Conservation (phyloP, 768 basidiomycete species). For the Lactifluus piperatus region DNA sequence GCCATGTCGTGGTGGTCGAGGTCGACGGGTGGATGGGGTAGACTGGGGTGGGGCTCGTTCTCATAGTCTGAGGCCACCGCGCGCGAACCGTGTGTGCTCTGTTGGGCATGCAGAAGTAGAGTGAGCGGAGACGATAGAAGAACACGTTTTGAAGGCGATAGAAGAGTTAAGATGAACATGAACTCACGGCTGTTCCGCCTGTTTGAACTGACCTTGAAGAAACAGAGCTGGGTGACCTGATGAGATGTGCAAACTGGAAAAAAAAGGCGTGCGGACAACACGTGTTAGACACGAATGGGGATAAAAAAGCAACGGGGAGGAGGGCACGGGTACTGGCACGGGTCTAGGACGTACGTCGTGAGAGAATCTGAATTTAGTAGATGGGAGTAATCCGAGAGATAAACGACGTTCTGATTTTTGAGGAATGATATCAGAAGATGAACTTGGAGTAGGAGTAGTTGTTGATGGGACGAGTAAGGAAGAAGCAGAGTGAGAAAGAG, state of each 20-base stretch:
- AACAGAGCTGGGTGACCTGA: slow-evolving; percentile 17
- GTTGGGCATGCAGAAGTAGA: neutral
- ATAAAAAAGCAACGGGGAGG: slow-evolving; percentile 21
- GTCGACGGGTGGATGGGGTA: slow-evolving; percentile 15
- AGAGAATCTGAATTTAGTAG: slow-evolving; percentile 29
- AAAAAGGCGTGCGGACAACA: slow-evolving; percentile 24
- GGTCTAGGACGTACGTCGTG: slow-evolving; percentile 29
- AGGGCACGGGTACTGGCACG: slow-evolving; percentile 7
- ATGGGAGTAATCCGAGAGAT: slow-evolving; percentile 28
- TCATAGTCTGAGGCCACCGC: slow-evolving; percentile 19
- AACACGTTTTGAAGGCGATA: slow-evolving; percentile 8
- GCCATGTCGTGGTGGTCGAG: slow-evolving; percentile 19
- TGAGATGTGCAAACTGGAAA: slow-evolving; percentile 21
- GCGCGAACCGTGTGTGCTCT: slow-evolving; percentile 22
- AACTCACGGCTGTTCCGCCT: slow-evolving; percentile 16
- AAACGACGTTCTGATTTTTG: slow-evolving; percentile 21
- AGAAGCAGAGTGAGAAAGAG: slow-evolving; percentile 5
- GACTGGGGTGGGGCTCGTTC: slow-evolving; percentile 13
- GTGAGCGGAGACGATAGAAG: neutral
- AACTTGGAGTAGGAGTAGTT: slow-evolving; percentile 10
- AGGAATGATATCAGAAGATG: neutral
- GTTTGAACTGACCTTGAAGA: slow-evolving; percentile 18
- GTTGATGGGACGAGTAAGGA: slow-evolving; percentile 25
- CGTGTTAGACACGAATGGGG: slow-evolving; percentile 29
- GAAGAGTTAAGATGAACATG: slow-evolving; percentile 9